Evolutionary conservation across 768 basidiomycete species (phyloP).

Genomic region (Psilocybe tampanensis): DNA sequence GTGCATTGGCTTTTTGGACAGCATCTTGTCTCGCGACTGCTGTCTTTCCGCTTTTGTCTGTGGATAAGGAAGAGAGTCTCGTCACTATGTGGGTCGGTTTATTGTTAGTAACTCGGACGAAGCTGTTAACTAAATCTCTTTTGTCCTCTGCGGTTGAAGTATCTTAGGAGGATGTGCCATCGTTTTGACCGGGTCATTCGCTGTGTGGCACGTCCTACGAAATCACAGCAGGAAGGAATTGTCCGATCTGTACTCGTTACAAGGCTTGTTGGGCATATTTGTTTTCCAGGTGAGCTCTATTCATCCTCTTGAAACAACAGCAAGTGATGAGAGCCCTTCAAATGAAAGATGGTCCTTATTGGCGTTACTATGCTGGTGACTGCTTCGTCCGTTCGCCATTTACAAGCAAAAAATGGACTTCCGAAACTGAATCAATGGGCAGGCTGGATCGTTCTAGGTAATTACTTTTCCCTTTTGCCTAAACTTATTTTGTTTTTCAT

Average conservation of each 20-base stretch:
- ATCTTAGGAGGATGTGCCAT: slow-evolving; percentile 1
- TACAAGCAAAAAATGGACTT: slow-evolving; percentile 69
- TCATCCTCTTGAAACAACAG: neutral
- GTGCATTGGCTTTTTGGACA: slow-evolving; percentile 44
- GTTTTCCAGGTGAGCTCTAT: slow-evolving; percentile 26
- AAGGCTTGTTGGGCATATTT: slow-evolving; percentile 19
- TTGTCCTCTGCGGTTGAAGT: neutral
- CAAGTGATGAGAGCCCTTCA: neutral
- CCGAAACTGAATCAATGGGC: slow-evolving; percentile 58
- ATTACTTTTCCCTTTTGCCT: slow-evolving; percentile 17
- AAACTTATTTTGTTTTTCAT: neutral
- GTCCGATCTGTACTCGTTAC: neutral
- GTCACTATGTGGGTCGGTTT: slow-evolving; percentile 57
- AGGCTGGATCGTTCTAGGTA: slow-evolving; percentile 72
- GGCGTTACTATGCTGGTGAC: slow-evolving; percentile 54
- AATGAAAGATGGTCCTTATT: slow-evolving; percentile 47
- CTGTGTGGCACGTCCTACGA: slow-evolving; percentile 6
- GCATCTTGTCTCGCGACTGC: slow-evolving; percentile 53
- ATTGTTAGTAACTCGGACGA: slow-evolving; percentile 36
- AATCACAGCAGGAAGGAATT: neutral
- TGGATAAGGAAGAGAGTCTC: slow-evolving; percentile 71
- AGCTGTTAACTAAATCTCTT: neutral
- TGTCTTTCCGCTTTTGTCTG: slow-evolving; percentile 71
- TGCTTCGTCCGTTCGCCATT: slow-evolving; percentile 53
- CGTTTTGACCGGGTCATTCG: slow-evolving; percentile 8